phyloP scores from a whole-genome alignment of 1,284 basidiomycete species.

The Acaromyces ingoldii region DNA sequence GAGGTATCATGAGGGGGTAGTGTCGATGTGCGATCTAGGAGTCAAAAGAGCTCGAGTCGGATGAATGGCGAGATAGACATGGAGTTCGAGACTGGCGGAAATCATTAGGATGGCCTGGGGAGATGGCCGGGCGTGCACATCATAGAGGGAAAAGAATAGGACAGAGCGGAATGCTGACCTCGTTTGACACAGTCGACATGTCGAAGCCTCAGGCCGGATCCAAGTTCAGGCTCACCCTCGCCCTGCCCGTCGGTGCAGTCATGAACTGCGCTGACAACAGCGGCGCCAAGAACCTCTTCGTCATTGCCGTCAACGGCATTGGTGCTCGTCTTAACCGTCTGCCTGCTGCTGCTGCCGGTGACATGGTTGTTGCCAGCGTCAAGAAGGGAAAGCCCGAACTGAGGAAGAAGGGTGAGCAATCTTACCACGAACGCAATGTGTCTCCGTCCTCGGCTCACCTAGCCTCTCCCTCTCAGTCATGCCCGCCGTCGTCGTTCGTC shows the following conservation, averaged over 20 bases:
- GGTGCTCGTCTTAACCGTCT: slow-evolving; percentile 96
- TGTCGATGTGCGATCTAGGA: too few species aligned
- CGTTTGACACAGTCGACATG: slow-evolving; percentile 37
- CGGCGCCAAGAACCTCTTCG: slow-evolving; percentile 89
- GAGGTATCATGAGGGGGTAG: too few species aligned
- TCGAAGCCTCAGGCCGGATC: slow-evolving; percentile 64
- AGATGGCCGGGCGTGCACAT: too few species aligned
- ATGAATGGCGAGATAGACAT: too few species aligned
- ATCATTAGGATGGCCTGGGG: too few species aligned
- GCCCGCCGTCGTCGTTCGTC: slow-evolving; percentile 93
- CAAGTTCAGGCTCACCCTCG: slow-evolving; percentile 77
- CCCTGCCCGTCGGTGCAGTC: slow-evolving; percentile 93
- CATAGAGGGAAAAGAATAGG: too few species aligned
- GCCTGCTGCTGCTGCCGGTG: slow-evolving; percentile 94
- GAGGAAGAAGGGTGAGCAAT: slow-evolving; percentile 84
- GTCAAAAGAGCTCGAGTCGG: too few species aligned
- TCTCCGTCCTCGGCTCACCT: background rate
- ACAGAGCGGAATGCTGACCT: too few species aligned
- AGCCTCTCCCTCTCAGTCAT: slow-evolving; percentile 63
- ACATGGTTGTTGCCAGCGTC: slow-evolving; percentile 98
- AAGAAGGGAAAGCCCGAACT: slow-evolving; percentile 99
- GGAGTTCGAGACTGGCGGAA: too few species aligned
- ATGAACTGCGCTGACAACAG: slow-evolving; percentile 99
- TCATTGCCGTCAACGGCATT: slow-evolving; percentile 86
- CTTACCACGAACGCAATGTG: background rate